These are phyloP conservation scores for Pharus latifolius DNA, from an alignment of 176 grass and related monocot genomes.

Conservation along the genomic window DNA sequence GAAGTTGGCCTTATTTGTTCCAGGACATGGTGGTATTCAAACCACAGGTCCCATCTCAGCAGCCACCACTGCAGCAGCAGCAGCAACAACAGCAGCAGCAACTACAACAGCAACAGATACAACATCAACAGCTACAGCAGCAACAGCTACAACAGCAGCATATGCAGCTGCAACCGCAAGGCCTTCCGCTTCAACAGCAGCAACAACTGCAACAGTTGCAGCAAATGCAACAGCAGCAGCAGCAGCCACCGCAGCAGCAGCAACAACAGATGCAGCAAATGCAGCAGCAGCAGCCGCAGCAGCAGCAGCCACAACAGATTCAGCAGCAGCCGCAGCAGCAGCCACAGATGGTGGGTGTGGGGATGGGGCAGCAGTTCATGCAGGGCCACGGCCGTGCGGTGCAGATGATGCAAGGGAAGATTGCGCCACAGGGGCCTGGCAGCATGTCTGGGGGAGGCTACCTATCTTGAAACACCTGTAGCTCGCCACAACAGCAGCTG, in stretches of 20 bases:
- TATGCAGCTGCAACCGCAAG: constrained; percentile 47
- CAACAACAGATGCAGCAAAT: constrained; percentile 15
- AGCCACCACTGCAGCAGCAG: constrained; percentile 39
- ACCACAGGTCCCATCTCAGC: constrained; percentile 83
- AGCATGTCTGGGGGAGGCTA: constrained; percentile 58
- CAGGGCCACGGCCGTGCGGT: constrained; percentile 49
- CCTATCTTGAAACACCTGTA: constrained; percentile 27
- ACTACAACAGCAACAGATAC: constrained; percentile 16
- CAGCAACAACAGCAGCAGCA: constrained; percentile 27
- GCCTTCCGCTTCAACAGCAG: constrained; percentile 26
- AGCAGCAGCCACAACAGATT: constrained; percentile 25
- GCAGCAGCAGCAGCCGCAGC: constrained; percentile 18
- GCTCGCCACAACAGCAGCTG: not conserved
- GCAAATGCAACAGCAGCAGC: constrained; percentile 25
- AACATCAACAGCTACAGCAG: constrained; percentile 20
- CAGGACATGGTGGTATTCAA: constrained; percentile 99
- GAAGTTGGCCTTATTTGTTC: not conserved
- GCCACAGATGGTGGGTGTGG: constrained; percentile 51
- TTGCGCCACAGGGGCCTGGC: constrained; percentile 29
- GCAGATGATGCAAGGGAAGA: constrained; percentile 76
- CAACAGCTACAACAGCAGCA: constrained; percentile 45
- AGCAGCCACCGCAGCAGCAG: constrained; percentile 3
- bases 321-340: constrained; percentile 31
- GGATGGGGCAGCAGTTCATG: constrained; percentile 63
- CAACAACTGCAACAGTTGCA: constrained; percentile 28